Conservation (phyloP, 805 yeast genomes). For the Saccharomycopsis olivae region DNA sequence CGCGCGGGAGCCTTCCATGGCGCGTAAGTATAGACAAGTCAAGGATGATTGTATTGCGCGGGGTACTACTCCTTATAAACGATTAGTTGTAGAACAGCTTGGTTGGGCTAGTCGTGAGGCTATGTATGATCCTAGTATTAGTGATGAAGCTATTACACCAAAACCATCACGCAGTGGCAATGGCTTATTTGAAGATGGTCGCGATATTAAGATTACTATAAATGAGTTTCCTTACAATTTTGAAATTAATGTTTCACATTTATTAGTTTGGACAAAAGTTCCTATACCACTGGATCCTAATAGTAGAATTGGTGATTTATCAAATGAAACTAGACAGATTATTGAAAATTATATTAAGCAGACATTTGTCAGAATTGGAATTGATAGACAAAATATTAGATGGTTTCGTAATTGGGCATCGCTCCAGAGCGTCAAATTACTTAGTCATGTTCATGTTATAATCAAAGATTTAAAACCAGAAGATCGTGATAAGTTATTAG, state of each 20-base stretch:
- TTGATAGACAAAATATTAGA: constrained; percentile 29
- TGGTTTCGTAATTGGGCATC: constrained; percentile 72
- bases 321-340: constrained; percentile 28
- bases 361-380: constrained; percentile 37
- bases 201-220: constrained; percentile 35
- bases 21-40: no score
- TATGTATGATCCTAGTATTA: constrained; percentile 6
- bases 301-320: constrained; percentile 42
- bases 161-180: constrained; percentile 18
- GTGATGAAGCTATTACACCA: constrained; percentile 5
- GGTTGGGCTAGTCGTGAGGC: constrained; percentile 10
- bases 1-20: no score
- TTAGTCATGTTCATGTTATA: constrained; percentile 65
- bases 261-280: constrained; percentile 59
- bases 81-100: constrained; percentile 15
- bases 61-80: constrained; percentile 7
- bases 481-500: constrained; percentile 9
- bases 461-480: constrained; percentile 31
- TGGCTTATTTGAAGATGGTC: constrained; percentile 30
- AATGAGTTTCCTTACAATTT: constrained; percentile 66
- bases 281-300: constrained; percentile 41
- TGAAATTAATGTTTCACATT: constrained; percentile 39
- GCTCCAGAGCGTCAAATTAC: constrained; percentile 53
- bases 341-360: constrained; percentile 36
- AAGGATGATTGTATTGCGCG: no score